Base-by-base conservation (phyloP, 2,329 filamentous ascomycete genomes). In the Chaetomium sp. region DNA sequence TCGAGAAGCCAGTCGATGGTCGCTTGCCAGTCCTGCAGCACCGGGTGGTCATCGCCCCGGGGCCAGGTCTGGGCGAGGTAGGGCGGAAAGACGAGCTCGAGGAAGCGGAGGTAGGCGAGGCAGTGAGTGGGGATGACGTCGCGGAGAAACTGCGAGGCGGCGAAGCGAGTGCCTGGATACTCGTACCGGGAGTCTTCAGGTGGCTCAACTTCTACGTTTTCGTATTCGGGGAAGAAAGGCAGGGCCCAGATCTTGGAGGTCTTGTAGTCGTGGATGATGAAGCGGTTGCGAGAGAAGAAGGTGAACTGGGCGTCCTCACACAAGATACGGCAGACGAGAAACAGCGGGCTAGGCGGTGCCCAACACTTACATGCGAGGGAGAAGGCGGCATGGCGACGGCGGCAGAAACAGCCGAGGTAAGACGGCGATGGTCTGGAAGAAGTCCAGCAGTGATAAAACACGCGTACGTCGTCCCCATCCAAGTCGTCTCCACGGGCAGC, bases 321-420 rank as follows among this genome's bases (percentile, higher is more conserved):
- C 3, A 61, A 43, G 1, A 33, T 35, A 5, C 35, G 43, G 40
- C 55, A 61, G 33, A 58, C 52, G 10, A 63, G 61, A 12, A 63
- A 63, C 11, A 61, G 14, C 7, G 49, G 41, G 0, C 48, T 41
- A 1, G 59, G 61, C 5, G 59, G 37, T 8, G 32, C n/a, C 57
- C 61, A 62, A 54, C 61, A 62, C 33, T 36, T 41, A 35, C 61
- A 61, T 32, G 19, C 37, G 1, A 58, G 55, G 4, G 57, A 63
- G 10, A 41, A 54, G 6, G 59, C 55, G n/a, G 56, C 35, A 42
- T 63, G 59, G 0, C 32, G 1, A 6, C 34, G 5, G 12, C 56
- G 33, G 35, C 61, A 62, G 56, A 62, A 61, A 36, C 57, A 60
- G 2, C 57, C 54, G 4, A 49, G 6, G 8, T 27, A 27, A 27